phyloP scores from a whole-genome alignment of 768 basidiomycete genomes.

The Lactarius deliciosus region DNA sequence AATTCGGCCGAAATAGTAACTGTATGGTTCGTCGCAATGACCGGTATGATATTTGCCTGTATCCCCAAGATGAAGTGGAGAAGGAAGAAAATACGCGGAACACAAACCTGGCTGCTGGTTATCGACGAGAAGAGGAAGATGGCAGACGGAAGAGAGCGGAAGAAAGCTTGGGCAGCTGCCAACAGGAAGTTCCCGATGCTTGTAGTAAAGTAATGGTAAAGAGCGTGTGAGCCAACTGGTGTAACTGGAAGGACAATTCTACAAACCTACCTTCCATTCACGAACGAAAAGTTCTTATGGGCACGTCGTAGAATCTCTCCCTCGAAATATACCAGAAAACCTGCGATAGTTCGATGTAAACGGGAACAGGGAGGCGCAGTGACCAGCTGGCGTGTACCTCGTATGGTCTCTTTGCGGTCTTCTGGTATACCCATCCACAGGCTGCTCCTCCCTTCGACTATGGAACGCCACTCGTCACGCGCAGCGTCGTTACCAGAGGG shows the following conservation, averaged over 20 bases:
- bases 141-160: slow-evolving; percentile 89
- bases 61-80: slow-evolving; percentile 23
- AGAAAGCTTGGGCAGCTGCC: slow-evolving; percentile 85
- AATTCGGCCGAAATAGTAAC: slow-evolving; percentile 94
- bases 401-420: slow-evolving; percentile 88
- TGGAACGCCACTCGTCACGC: slow-evolving; percentile 87
- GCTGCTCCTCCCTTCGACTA: slow-evolving; percentile 80
- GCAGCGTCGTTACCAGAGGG: slow-evolving; percentile 64
- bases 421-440: slow-evolving; percentile 86
- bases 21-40: slow-evolving; percentile 90
- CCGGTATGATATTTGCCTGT: slow-evolving; percentile 81
- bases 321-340: slow-evolving; percentile 92
- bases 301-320: slow-evolving; percentile 83
- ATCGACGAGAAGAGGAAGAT: slow-evolving; percentile 94
- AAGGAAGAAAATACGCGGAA: slow-evolving; percentile 13
- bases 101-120: slow-evolving; percentile 64
- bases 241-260: not conserved
- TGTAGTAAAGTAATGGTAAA: not conserved
- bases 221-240: not conserved
- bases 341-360: slow-evolving; percentile 40
- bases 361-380: not conserved
- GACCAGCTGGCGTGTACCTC: slow-evolving; percentile 50
- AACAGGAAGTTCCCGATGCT: slow-evolving; percentile 92
- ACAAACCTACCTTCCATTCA: slow-evolving; percentile 71
- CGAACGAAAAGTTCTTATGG: slow-evolving; percentile 92